phyloP scores from a whole-genome alignment of 2,329 filamentous ascomycete species.

The Pseudofabraea citricarpa region DNA sequence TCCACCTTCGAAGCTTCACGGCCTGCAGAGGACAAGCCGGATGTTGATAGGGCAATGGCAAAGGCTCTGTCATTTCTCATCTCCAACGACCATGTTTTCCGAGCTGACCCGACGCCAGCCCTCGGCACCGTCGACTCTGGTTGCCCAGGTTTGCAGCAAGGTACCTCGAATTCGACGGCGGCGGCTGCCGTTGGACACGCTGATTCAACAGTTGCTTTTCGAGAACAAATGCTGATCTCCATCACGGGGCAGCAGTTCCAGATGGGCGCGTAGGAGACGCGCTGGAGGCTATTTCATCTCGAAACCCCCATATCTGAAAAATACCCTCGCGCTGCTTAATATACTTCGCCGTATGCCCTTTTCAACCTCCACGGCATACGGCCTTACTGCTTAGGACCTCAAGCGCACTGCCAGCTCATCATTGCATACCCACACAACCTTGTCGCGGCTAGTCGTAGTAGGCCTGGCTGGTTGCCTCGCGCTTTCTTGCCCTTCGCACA shows the following conservation, averaged over 20 bases:
- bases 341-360: conserved; percentile 29
- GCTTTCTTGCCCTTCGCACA: conserved; percentile 17
- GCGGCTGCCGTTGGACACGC: neutral
- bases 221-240: too few species aligned
- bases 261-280: too few species aligned
- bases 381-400: conserved; percentile 47
- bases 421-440: conserved; percentile 55
- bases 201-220: conserved; percentile 1
- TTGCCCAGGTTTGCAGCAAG: neutral
- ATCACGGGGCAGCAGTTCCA: too few species aligned
- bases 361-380: conserved; percentile 39
- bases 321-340: conserved; percentile 25
- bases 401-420: conserved; percentile 72
- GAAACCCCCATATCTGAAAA: too few species aligned
- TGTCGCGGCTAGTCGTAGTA: conserved; percentile 26
- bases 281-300: too few species aligned
- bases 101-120: conserved; percentile 2
- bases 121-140: neutral
- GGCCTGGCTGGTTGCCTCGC: conserved; percentile 23
- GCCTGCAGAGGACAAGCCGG: neutral
- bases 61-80: neutral
- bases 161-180: neutral
- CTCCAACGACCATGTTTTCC: neutral
- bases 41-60: conserved; percentile 13
- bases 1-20: neutral